These are phyloP conservation scores for Acorus calamus DNA, from an alignment of 106 monocot species.

Conservation along the genomic window DNA sequence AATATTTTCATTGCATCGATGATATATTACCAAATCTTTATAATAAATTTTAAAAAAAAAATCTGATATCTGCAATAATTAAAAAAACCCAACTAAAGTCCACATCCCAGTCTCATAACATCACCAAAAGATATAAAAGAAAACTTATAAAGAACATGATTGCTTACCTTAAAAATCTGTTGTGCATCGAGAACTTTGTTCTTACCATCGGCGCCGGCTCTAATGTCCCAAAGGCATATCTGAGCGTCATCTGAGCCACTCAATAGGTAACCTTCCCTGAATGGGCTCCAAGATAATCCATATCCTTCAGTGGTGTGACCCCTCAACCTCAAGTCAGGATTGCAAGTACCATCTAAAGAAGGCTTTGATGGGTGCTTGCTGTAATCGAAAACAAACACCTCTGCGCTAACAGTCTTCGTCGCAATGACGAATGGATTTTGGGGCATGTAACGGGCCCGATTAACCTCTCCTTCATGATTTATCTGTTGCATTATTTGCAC, in stretches of 20 bases:
- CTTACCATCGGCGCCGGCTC: slow-evolving; percentile 45
- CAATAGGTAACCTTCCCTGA: slow-evolving; percentile 81
- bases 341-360: slow-evolving; percentile 80
- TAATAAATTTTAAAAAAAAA: too few species aligned
- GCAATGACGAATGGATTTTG: slow-evolving; percentile 95
- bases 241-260: slow-evolving; percentile 99
- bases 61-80: too few species aligned
- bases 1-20: too few species aligned
- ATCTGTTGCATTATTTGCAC: slow-evolving; percentile 98
- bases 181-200: slow-evolving; percentile 85
- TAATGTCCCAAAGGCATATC: slow-evolving; percentile 98
- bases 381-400: slow-evolving; percentile 97
- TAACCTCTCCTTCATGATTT: slow-evolving; percentile 98
- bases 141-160: too few species aligned
- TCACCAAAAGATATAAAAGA: too few species aligned
- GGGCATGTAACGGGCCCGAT: slow-evolving; percentile 97
- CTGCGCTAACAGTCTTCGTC: slow-evolving; percentile 89
- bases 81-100: too few species aligned
- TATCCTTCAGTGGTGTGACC: slow-evolving; percentile 96
- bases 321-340: slow-evolving; percentile 83
- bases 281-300: slow-evolving; percentile 95
- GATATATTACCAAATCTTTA: too few species aligned
- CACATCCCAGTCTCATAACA: too few species aligned
- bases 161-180: slow-evolving; percentile 86
- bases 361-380: slow-evolving; percentile 98